A percentile compares a stretch with the other conserved stretches of the same genome.
Conservation (phyloP, 805 yeast species). For the Nakazawaea peltata region DNA sequence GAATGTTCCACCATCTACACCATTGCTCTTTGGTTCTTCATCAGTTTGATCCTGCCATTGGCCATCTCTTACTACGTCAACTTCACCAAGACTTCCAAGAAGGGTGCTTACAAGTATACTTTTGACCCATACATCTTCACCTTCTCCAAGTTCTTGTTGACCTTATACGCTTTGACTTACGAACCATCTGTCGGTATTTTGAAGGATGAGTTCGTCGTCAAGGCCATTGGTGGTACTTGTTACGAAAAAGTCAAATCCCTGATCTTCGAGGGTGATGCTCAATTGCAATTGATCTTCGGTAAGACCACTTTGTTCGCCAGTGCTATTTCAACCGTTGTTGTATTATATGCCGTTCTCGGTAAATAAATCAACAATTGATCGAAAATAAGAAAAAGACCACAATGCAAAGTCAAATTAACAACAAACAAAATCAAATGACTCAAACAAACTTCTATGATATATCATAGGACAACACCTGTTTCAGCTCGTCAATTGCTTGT, state of each 20-base stretch:
- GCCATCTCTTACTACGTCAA: conserved; percentile 41
- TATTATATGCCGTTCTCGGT: conserved; percentile 32
- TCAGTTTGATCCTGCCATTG: conserved; percentile 33
- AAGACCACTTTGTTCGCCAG: conserved; percentile 38
- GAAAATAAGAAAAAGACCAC: too few relatives aligned
- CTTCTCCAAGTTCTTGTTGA: conserved; percentile 33
- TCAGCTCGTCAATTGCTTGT: background rate
- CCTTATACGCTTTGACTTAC: conserved; percentile 26
- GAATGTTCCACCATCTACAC: conserved; percentile 23
- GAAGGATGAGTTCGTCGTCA: conserved; percentile 22
- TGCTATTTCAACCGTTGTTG: conserved; percentile 35
- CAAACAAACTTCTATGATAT: too few relatives aligned
- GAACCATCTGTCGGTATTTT: conserved; percentile 16
- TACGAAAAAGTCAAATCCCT: conserved; percentile 22
- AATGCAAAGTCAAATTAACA: too few relatives aligned
- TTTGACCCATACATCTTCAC: conserved; percentile 45
- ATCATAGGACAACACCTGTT: background rate
- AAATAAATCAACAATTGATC: too few relatives aligned
- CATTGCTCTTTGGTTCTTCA: conserved; percentile 30
- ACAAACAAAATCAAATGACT: too few relatives aligned
- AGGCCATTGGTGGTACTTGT: conserved; percentile 21
- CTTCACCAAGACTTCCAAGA: conserved; percentile 35
- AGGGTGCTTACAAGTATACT: conserved; percentile 27
- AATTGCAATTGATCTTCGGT: conserved; percentile 35
- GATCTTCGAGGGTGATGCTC: conserved; percentile 28